Base-by-base conservation (phyloP, 2,329 filamentous ascomycete species). In the Chrysosphaeria jannelii region DNA sequence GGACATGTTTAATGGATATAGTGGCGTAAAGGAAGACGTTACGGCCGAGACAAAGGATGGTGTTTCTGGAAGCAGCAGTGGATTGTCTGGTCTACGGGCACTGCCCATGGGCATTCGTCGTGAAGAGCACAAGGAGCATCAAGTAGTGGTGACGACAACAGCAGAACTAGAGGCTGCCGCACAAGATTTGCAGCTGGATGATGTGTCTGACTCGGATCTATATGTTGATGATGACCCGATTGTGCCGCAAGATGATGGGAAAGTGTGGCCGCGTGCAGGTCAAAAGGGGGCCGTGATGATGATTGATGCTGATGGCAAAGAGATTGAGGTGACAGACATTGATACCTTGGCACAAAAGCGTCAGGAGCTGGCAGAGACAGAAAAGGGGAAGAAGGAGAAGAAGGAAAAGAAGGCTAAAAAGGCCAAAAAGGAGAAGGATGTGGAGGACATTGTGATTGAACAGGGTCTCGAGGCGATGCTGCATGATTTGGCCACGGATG, bases 91-190 rank as follows among this genome's bases (percentile, higher is more conserved):
- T 5, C 6, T 14, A 16, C 25, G 37, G 33, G 32, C 37, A 32
- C 43, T 60, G 31, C 57, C 57, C 10, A 53, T 62, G 43, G 56
- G 56, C 23, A 58, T 63, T 31, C 47, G 50, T 31, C 48, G 57
- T 29, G 44, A 46, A 28, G 50, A 57, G 31, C 52, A 57, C 32
- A 51, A 57, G 35, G 51, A 59, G 10, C 43, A 50, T 13, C 51
- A 48, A n/a, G 39, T 57, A 14, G 44, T 52, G 24, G 51, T 61
- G 22, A 51, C 55, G 8, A 59, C 54, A 0, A 51, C 53, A n/a
- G 55, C 53, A 18, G 57, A 63, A 31, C 43, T 61, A 8, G 52
- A 59, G 30, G 55, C 53, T 3, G 46, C 44, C 0, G 46, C 22
- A 0, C 22, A 16, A 0, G 25, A 11, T 5, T 16, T 16, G 1